phyloP scores from a whole-genome alignment of 2,329 filamentous ascomycete species.

The Pestalotiopsis sp. region DNA sequence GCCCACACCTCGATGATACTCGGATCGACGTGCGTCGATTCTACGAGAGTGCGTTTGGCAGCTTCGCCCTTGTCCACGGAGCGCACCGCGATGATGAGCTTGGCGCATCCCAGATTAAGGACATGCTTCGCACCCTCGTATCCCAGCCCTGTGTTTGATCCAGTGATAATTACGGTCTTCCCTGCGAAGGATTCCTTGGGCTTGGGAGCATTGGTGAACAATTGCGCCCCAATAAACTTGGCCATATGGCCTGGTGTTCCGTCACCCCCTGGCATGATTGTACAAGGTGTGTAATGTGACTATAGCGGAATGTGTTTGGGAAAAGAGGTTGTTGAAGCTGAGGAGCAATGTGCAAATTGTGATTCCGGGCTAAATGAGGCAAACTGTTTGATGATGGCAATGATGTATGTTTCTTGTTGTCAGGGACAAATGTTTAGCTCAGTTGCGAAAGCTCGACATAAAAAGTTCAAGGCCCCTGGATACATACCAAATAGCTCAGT shows the following conservation, averaged over 20 bases:
- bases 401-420: too few relatives aligned
- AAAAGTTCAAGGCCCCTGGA: not conserved
- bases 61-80: not conserved
- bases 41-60: not conserved
- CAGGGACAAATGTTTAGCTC: not conserved
- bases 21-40: not conserved
- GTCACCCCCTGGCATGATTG: not conserved
- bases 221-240: not conserved
- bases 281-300: not conserved
- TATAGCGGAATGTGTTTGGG: not conserved
- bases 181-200: not conserved
- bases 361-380: not conserved
- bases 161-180: not conserved
- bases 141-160: not conserved
- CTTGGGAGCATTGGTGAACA: not conserved
- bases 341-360: too few relatives aligned
- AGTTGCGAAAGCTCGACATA: not conserved
- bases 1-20: not conserved
- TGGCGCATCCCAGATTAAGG: not conserved
- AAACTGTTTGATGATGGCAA: not conserved
- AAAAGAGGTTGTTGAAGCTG: not conserved
- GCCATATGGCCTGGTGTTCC: conserved; percentile 1
- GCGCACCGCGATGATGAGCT: not conserved
- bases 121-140: not conserved
- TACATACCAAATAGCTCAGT: not conserved